Base-by-base conservation (phyloP, 2,329 filamentous ascomycete species). In the Epicoccum nigrum region DNA sequence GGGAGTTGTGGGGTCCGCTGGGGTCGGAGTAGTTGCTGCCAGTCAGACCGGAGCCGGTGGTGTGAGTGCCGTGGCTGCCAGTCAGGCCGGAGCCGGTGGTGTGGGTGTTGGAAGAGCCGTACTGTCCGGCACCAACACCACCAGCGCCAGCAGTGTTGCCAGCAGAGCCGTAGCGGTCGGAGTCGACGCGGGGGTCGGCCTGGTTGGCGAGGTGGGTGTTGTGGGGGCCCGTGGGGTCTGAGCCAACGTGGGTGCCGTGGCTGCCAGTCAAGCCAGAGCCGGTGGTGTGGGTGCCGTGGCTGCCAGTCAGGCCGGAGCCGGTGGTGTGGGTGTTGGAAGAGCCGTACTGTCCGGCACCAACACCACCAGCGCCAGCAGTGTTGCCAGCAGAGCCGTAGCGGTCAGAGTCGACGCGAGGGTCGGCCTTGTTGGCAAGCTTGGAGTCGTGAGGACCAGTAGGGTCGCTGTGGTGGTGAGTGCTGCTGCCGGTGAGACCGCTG, bases 371-470 rank as follows among this genome's bases (percentile, higher is more conserved):
- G 1, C 58, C 55, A 16, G 56, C 13, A 12, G 61, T 64, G 52
- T 67, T 68, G 28, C 62, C 60, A 20, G 64, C 62, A 7, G 53
- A 37, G 15, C 65, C 65, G 30, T 57, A 53, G 17, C 54, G 55
- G 56, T 65, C 57, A n/a, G 63, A 65, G 42, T 70, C 69, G 7
- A 72, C 68, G 6, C 67, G 55, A 3, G 70, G 70, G 19, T 55
- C 52, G 13, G 33, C 33, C 47, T 55, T 51, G 55, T 59, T 54
- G n/a, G 32, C 45, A 41, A 53, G 34, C 31, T 45, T 51, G 17
- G 55, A 54, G 50, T 49, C 43, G 45, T 60, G 51, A 40, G 55
- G 52, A 39, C 58, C 58, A 13, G 54, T 58, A 9, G 63, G 65
- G 51, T 67, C 56, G 8, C 54, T 56, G 9, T 57, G 48, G 13